Evolutionary conservation across 2,329 filamentous ascomycete species (phyloP), one percentile per base, ranked within the genome.

Genomic region (Pestalotiopsis sp.): DNA sequence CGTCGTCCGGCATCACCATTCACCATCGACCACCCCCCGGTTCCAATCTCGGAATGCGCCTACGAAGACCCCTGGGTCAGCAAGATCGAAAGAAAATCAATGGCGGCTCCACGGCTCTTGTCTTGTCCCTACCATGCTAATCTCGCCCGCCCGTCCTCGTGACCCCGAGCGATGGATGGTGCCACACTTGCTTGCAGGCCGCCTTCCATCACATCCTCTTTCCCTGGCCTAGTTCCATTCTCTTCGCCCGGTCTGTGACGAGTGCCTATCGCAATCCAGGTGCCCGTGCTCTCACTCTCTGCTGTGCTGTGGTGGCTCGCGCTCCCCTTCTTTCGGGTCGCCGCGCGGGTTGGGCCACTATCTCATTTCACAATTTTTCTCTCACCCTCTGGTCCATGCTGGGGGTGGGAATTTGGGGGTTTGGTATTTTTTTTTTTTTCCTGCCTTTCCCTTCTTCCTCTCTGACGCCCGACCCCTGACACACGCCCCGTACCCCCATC

Each of bases 101-200:
- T 36, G 31, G 31, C 31, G 31, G 31, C 31, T 36, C 41, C 41
- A 45, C 41, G 41, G 41, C n/a, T 14, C 41, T 17, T 45, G 17
- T 17, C 41, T 45, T 14, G 38, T 56, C 23, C 20, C 39, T 31
- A 62, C 38, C 14, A 36, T 25, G 23, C 56, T 36, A 60, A 59
- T 66, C 56, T 56, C 17, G n/a, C 38, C 31, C 31, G 31, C 31
- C 31, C 17, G 36, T 60, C 64, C 64, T 39, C 64, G 56, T 66
- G 64, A 66, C 64, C 64, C 23, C 38, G 27, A n/a, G 45, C 45
- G 9, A 25, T 36, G 31, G 31, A 66, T 57, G 64, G 64, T 66
- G 64, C 64, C 64, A 66, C 64, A 66, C 64, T 52, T 56, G 64
- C 64, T 58, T 66, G 64, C 64, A 66, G 31, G 31, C 20, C 64